Base-by-base conservation (phyloP, 106 monocot genomes). In the Dioscorea alata region DNA sequence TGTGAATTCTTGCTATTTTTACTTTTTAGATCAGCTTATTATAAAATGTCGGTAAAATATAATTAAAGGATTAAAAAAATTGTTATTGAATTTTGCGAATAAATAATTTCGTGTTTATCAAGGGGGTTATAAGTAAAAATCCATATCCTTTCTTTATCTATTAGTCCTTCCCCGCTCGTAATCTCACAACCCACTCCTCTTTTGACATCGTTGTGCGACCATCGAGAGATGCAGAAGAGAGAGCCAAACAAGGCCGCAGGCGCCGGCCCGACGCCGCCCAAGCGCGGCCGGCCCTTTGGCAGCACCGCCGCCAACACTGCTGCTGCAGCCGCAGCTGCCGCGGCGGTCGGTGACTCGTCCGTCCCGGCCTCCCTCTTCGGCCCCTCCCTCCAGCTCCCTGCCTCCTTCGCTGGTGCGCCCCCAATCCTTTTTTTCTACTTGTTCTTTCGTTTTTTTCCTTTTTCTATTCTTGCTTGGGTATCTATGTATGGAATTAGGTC, bases 281-380 rank as follows among this genome's bases (percentile, higher is more conserved):
- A 97, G 81, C 86, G 89, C 23, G 96, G 92, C 15, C 81, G 96
- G 0, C 96, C 92, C 23, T 81, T 89, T 74, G 91, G 89, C 4
- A 92, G 86, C 81, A 89, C 92, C 70, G 19, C 78, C 15, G 74
- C 71, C 54, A 70, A 63, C 49, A 35, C 63, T 13, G 77, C 69
- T 10, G 78, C 61, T 59, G 58, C 74, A 21, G 74, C 76, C 9
- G 66, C 78, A 4, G 74, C 80, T 16, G 75, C 84, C 6, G 58
- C 60, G 24, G 67, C 63, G 18, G 48, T 63, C n/a, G 82, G 73
- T 42, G 86, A 89, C 13, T 64, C 80, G 7, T 74, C 72, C 0
- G 84, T 87, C 12, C 78, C 84, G 24, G 71, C 80, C 3, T 73
- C 81, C 25, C 86, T 92, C 59, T 76, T 92, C 54, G 97, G 97